Evolutionary conservation across 805 yeast species (phyloP), one percentile per base, ranked within the genome.

Genomic region (Deakozyma indianensis): DNA sequence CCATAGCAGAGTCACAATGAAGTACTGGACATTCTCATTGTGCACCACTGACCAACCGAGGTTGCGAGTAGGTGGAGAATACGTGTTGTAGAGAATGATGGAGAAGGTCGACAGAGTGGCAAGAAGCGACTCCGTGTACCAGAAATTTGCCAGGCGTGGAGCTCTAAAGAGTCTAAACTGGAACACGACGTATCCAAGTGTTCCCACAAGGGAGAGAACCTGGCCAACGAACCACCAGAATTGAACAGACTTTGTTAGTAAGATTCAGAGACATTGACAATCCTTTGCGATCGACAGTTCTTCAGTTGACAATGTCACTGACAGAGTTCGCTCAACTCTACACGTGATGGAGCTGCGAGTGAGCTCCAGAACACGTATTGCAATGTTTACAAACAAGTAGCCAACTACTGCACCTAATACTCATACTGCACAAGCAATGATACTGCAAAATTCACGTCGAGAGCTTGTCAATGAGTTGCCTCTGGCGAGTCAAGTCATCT

Each of bases 1-100:
- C 77, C 78, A 75, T 40, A 67, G 68, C 49, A 73, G 51, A 43
- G 78, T 78, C 48, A 78, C 63, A 38, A 69, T 60, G 44, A 83
- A 69, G 63, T 87, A 88, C 53, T 85, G 90, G 47, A 74, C 66
- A 59, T 83, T 83, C 57, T 82, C 92, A 61, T 84, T 80, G 5
- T 62, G 64, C 21, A 73, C 53, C 20, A 32, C 41, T 75, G 52
- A 1, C 59, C 48, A n/a, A 51, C 53, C 25, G 55, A 45, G 54
- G 50, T 29, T 51, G 51, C 43, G 58, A 49, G 46, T 46, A 43
- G 51, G 45, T 41, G 46, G 47, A 47, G 55, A 53, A 54, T 67
- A 68, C 43, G 74, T 69, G 62, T 87, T 88, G 60, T 68, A 78
- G 24, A 82, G 62, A 48, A 86, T 82, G 49, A 88, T 75, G 22